Conservation (phyloP, 2,329 filamentous ascomycete species). For the Blastomyces parvus region DNA sequence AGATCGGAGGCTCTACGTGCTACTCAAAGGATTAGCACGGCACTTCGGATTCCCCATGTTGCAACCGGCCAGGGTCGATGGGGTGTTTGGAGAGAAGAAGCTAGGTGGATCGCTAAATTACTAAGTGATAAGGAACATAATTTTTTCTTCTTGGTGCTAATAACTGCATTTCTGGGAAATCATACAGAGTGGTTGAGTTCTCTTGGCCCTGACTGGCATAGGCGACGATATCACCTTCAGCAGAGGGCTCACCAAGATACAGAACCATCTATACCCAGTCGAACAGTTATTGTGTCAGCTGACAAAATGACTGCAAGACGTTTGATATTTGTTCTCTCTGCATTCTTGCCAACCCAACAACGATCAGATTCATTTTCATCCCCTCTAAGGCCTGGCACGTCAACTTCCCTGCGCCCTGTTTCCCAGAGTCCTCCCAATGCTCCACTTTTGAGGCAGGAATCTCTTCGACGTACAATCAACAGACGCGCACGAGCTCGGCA, state of each 20-base stretch:
- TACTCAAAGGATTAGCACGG: conserved; percentile 43
- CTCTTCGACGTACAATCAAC: conserved; percentile 46
- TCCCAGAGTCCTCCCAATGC: conserved; percentile 47
- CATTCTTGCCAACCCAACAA: conserved; percentile 46
- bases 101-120: conserved; percentile 47
- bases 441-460: conserved; percentile 43
- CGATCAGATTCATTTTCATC: conserved; percentile 32
- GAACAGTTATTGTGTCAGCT: conserved; percentile 49
- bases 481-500: conserved; percentile 41
- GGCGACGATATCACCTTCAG: conserved; percentile 43
- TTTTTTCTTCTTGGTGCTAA: conserved; percentile 50
- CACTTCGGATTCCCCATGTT: conserved; percentile 48
- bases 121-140: conserved; percentile 49
- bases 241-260: conserved; percentile 41
- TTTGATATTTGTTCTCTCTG: conserved; percentile 49
- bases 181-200: conserved; percentile 52
- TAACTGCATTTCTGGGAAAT: conserved; percentile 51
- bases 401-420: conserved; percentile 40
- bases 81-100: conserved; percentile 53
- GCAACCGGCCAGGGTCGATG: conserved; percentile 50
- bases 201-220: conserved; percentile 47
- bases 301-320: conserved; percentile 52
- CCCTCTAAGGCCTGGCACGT: conserved; percentile 32
- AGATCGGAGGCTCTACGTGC: conserved; percentile 40
- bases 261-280: conserved; percentile 41